A percentile compares a stretch with the other conserved stretches of the same genome.
Conservation (phyloP, 192 early-diverging fungal species). For the Coemansia sp. region DNA sequence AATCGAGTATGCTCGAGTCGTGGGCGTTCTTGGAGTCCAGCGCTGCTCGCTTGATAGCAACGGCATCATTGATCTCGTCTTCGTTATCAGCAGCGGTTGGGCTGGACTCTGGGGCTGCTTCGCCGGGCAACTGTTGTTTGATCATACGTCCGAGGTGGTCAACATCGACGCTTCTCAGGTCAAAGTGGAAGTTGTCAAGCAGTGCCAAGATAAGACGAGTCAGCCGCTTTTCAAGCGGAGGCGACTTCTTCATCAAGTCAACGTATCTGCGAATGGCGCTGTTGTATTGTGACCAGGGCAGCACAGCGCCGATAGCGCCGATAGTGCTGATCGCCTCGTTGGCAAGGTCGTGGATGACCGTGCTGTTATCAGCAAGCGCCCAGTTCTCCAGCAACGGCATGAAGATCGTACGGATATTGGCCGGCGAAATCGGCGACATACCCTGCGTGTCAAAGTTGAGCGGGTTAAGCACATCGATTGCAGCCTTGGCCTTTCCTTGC, state of each 20-base stretch:
- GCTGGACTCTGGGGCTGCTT: slow-evolving; percentile 30
- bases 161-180: slow-evolving; percentile 63
- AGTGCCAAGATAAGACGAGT: slow-evolving; percentile 78
- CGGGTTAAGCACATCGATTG: slow-evolving; percentile 13
- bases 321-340: slow-evolving; percentile 80
- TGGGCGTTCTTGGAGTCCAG: background rate
- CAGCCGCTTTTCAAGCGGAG: slow-evolving; percentile 77
- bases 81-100: background rate
- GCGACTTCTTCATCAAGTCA: slow-evolving; percentile 60
- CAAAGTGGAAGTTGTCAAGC: slow-evolving; percentile 92
- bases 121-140: slow-evolving; percentile 7
- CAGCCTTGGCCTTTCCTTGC: background rate
- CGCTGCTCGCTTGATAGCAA: slow-evolving; percentile 9
- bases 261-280: slow-evolving; percentile 71
- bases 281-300: slow-evolving; percentile 89
- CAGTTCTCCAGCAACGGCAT: slow-evolving; percentile 86
- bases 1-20: slow-evolving; percentile 65
- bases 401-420: slow-evolving; percentile 56
- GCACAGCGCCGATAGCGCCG: slow-evolving; percentile 62
- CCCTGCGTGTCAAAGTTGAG: slow-evolving; percentile 27
- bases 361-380: slow-evolving; percentile 72
- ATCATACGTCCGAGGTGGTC: slow-evolving; percentile 34
- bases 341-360: slow-evolving; percentile 71
- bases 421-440: slow-evolving; percentile 24
- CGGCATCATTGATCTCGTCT: slow-evolving; percentile 33